phyloP scores from a whole-genome alignment of 768 basidiomycete genomes.

The Leucocoprinus sp. region DNA sequence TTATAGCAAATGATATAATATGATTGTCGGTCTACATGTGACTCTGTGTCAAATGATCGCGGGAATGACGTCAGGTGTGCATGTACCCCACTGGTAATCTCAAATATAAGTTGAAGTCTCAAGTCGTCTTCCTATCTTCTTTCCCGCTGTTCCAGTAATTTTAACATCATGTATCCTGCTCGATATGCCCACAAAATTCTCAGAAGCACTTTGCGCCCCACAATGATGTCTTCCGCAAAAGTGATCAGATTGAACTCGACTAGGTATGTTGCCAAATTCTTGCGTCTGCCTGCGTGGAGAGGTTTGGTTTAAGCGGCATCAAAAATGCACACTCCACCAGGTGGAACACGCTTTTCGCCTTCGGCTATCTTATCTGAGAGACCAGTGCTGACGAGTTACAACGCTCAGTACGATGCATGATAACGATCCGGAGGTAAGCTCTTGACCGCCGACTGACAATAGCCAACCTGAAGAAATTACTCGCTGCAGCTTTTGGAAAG shows the following conservation, averaged over 20 bases:
- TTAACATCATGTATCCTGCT: slow-evolving; percentile 1
- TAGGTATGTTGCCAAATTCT: neutral
- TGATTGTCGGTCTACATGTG: too few relatives aligned
- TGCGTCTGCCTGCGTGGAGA: neutral
- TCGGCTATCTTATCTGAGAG: neutral
- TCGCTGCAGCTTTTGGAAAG: slow-evolving; percentile 35
- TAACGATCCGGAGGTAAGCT: slow-evolving; percentile 43
- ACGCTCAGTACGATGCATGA: slow-evolving; percentile 46
- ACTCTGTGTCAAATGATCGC: slow-evolving; percentile 1
- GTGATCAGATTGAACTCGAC: neutral
- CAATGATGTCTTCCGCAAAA: neutral
- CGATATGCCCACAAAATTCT: neutral
- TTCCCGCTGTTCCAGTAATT: neutral
- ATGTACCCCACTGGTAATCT: neutral
- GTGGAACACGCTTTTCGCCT: neutral
- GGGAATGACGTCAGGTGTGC: slow-evolving; percentile 10
- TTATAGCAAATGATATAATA: too few relatives aligned
- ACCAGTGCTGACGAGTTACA: slow-evolving; percentile 7
- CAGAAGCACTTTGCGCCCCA: slow-evolving; percentile 1
- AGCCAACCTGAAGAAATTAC: neutral
- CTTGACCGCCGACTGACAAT: neutral
- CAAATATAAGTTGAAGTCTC: slow-evolving; percentile 9
- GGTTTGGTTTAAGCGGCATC: neutral
- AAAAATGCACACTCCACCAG: slow-evolving; percentile 3
- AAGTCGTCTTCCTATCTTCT: slow-evolving; percentile 1